These are phyloP conservation scores for Scortechinia acanthostroma DNA, from an alignment of 2,329 filamentous ascomycete genomes.

Conservation along the genomic window DNA sequence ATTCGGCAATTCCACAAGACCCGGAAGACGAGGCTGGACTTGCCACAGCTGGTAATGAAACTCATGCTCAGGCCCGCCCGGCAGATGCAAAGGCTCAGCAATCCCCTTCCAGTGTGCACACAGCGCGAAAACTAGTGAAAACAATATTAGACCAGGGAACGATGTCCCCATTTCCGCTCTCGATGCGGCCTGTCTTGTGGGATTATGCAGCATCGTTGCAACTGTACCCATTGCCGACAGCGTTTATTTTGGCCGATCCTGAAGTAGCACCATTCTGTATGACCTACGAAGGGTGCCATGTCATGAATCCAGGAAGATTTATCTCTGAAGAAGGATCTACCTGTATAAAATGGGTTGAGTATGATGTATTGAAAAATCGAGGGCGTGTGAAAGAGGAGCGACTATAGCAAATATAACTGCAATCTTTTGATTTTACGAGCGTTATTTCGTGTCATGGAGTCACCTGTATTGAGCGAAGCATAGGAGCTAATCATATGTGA, in stretches of 20 bases:
- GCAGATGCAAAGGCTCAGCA: constrained; percentile 4
- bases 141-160: constrained; percentile 87
- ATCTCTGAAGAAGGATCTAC: constrained; percentile 63
- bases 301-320: constrained; percentile 82
- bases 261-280: constrained; percentile 77
- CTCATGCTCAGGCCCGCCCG: constrained; percentile 12
- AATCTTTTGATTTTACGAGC: too few relatives aligned
- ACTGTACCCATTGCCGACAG: constrained; percentile 81
- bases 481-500: too few relatives aligned
- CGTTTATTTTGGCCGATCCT: constrained; percentile 74
- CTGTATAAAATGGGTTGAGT: constrained; percentile 80
- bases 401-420: neutral
- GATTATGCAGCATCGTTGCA: constrained; percentile 72
- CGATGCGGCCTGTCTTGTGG: constrained; percentile 78
- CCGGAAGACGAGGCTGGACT: constrained; percentile 22
- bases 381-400: constrained; percentile 50
- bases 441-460: too few relatives aligned
- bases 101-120: constrained; percentile 35
- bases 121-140: constrained; percentile 75
- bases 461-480: too few relatives aligned
- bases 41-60: constrained; percentile 23
- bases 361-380: constrained; percentile 53
- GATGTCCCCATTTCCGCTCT: constrained; percentile 78
- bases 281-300: constrained; percentile 90
- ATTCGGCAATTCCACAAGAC: constrained; percentile 6